Conservation (phyloP, 495 filamentous ascomycete genomes). For the Aspergillus sclerotiicarbonarius region DNA sequence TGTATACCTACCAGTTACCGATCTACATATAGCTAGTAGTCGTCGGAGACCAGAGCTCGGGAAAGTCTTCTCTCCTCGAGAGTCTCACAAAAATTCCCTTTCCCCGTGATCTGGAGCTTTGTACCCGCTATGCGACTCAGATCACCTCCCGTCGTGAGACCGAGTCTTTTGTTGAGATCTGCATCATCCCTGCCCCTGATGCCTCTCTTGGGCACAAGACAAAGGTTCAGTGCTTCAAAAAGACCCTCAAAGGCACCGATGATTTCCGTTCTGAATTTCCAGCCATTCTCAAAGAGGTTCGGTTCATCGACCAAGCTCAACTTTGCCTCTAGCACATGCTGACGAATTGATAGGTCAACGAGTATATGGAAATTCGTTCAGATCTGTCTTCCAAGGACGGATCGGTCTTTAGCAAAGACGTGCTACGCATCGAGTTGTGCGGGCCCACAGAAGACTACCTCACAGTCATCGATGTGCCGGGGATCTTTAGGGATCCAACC, state of each 20-base stretch:
- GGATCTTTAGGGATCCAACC: conserved; percentile 58
- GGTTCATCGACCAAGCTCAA: conserved; percentile 17
- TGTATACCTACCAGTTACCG: neutral
- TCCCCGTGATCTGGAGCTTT: conserved; percentile 41
- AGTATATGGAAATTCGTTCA: conserved; percentile 31
- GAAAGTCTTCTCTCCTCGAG: conserved; percentile 47
- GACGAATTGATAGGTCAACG: conserved; percentile 5
- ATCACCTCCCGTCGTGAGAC: conserved; percentile 45
- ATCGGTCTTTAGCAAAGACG: conserved; percentile 52
- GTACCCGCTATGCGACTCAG: conserved; percentile 48
- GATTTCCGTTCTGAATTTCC: neutral
- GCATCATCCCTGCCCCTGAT: neutral
- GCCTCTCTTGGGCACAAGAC: neutral
- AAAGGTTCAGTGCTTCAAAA: neutral
- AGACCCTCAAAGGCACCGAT: neutral
- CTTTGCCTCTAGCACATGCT: conserved; percentile 23
- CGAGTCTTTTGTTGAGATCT: neutral
- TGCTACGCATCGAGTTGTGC: conserved; percentile 57
- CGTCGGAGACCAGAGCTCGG: conserved; percentile 44
- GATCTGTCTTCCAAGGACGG: conserved; percentile 23
- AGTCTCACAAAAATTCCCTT: conserved; percentile 44
- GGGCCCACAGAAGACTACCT: conserved; percentile 59
- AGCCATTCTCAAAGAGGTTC: neutral
- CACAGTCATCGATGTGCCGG: conserved; percentile 62
- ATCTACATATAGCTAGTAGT: conserved; percentile 40